Conservation (phyloP, 2,329 filamentous ascomycete genomes). For the Fusarium papillatum region DNA sequence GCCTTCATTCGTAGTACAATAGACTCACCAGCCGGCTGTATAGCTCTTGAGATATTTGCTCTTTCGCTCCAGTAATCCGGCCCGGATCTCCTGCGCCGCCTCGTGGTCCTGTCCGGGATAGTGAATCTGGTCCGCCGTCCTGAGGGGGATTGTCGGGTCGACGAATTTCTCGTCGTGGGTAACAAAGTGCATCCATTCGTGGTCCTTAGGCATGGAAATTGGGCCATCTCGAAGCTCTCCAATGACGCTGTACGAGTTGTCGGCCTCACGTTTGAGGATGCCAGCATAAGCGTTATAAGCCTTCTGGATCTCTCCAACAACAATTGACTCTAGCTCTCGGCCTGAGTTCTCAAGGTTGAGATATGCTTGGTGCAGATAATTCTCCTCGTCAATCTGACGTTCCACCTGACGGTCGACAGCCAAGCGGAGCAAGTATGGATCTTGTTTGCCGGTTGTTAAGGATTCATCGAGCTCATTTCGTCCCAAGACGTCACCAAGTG, state of each 20-base stretch:
- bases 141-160: slow-evolving; percentile 84
- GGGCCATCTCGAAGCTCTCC: slow-evolving; percentile 88
- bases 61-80: slow-evolving; percentile 95
- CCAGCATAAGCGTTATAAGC: slow-evolving; percentile 95
- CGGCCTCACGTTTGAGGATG: slow-evolving; percentile 92
- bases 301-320: slow-evolving; percentile 98
- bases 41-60: slow-evolving; percentile 99
- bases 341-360: slow-evolving; percentile 95
- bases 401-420: slow-evolving; percentile 92
- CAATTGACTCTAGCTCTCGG: slow-evolving; percentile 94
- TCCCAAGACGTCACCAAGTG: slow-evolving; percentile 85
- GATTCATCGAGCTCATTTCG: slow-evolving; percentile 84
- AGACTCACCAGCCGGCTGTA: slow-evolving; percentile 87
- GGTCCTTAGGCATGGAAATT: slow-evolving; percentile 92
- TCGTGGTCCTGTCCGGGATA: slow-evolving; percentile 94
- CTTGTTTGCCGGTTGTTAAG: slow-evolving; percentile 83
- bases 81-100: slow-evolving; percentile 85
- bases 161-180: slow-evolving; percentile 87
- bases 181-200: slow-evolving; percentile 91
- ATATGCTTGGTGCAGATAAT: slow-evolving; percentile 96
- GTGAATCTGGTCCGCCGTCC: slow-evolving; percentile 84
- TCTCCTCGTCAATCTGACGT: slow-evolving; percentile 95
- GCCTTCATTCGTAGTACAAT: background rate
- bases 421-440: slow-evolving; percentile 90
- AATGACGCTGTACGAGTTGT: slow-evolving; percentile 81